Conservation (phyloP, 768 basidiomycete genomes). For the Scleroderma citrinum region DNA sequence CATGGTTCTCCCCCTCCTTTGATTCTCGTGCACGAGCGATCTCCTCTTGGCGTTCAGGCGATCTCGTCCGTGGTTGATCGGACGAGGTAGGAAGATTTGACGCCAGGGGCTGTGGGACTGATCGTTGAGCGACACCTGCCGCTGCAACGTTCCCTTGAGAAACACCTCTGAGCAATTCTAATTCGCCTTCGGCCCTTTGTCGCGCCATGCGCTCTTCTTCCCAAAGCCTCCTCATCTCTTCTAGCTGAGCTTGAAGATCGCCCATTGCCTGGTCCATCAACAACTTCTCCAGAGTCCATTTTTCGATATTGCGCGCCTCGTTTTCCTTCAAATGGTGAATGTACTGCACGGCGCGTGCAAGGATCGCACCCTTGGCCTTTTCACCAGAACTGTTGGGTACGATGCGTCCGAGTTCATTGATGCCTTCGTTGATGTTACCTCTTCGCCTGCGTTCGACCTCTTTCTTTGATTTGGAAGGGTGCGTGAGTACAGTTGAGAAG, state of each 20-base stretch:
- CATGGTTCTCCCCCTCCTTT: conserved; percentile 16
- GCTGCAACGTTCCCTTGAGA: conserved; percentile 9
- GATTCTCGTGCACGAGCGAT: conserved; percentile 4
- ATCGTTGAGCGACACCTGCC: conserved; percentile 7
- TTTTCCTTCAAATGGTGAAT: conserved; percentile 89
- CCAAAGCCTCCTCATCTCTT: conserved; percentile 76
- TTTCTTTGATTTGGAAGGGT: conserved; percentile 53
- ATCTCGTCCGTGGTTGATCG: conserved; percentile 22
- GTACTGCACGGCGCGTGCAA: conserved; percentile 84
- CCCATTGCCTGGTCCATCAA: conserved; percentile 92
- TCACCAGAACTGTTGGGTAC: conserved; percentile 85
- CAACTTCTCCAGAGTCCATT: conserved; percentile 90
- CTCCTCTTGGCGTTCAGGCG: conserved; percentile 21
- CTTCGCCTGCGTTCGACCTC: conserved; percentile 94
- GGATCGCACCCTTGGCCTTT: conserved; percentile 86
- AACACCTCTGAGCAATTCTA: conserved; percentile 47
- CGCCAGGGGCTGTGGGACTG: conserved; percentile 10
- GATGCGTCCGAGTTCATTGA: conserved; percentile 84
- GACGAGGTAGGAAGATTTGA: conserved; percentile 1
- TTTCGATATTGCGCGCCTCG: conserved; percentile 86
- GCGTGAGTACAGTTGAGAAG: not conserved
- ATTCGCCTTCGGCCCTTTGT: conserved; percentile 57
- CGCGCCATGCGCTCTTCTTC: conserved; percentile 66
- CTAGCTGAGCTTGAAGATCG: conserved; percentile 75
- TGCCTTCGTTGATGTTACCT: conserved; percentile 95